Conservation (phyloP, 306 rosid species). For the Geum urbanum region DNA sequence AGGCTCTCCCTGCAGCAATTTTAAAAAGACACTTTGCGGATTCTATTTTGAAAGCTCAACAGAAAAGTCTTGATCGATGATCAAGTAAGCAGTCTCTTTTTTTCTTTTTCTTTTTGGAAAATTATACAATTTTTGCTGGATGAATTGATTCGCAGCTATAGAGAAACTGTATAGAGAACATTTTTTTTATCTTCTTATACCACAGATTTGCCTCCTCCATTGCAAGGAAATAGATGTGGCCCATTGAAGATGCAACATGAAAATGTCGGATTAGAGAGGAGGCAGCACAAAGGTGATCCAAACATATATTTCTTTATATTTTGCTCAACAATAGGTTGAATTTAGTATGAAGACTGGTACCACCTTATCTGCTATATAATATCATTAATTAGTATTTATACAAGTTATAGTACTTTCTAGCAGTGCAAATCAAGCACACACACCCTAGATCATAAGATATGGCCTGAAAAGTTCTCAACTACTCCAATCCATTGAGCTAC, state of each 20-base stretch:
- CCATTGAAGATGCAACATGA: slow-evolving; percentile 58
- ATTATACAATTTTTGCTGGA: background rate
- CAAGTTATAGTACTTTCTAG: too few species aligned
- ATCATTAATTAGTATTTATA: too few species aligned
- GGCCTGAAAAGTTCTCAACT: too few species aligned
- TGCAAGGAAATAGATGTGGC: slow-evolving; percentile 62
- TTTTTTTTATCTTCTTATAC: background rate
- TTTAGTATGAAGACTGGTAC: too few species aligned
- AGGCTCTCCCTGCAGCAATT: slow-evolving; percentile 91
- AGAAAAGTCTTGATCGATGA: slow-evolving; percentile 65
- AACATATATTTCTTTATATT: background rate
- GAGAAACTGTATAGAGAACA: background rate
- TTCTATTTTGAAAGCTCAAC: slow-evolving; percentile 87
- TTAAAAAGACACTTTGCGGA: slow-evolving; percentile 87
- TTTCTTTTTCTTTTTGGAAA: too few species aligned
- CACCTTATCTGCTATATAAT: too few species aligned
- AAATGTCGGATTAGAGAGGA: slow-evolving; percentile 61
- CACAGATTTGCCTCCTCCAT: background rate
- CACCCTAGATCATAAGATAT: too few species aligned
- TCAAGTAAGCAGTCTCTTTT: slow-evolving; percentile 50
- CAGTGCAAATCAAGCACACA: too few species aligned
- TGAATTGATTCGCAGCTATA: background rate
- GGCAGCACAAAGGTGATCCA: slow-evolving; percentile 71
- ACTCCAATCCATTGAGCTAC: background rate
- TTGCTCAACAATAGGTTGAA: background rate